phyloP scores from a whole-genome alignment of 768 basidiomycete genomes.

The Tylopilus felleus region DNA sequence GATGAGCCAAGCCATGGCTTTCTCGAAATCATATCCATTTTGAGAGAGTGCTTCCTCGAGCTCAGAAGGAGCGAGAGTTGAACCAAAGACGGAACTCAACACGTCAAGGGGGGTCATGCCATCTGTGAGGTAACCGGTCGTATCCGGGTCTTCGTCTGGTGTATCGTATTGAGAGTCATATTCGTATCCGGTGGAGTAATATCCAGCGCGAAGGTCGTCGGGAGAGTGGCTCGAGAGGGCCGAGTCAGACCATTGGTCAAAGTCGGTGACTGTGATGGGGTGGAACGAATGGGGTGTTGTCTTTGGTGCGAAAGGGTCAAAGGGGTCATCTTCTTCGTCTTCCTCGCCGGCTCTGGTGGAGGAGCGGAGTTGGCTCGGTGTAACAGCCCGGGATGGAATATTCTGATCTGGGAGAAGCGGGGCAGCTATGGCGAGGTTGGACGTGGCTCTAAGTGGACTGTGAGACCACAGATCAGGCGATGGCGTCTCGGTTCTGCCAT shows the following conservation, averaged over 20 bases:
- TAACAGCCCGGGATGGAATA: slow-evolving; percentile 48
- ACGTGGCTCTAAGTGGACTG: slow-evolving; percentile 59
- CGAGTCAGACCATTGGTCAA: slow-evolving; percentile 57
- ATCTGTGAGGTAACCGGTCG: slow-evolving; percentile 65
- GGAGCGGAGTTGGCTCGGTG: slow-evolving; percentile 70
- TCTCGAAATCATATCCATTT: slow-evolving; percentile 93
- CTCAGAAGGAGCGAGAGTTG: slow-evolving; percentile 83
- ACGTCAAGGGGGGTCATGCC: slow-evolving; percentile 99
- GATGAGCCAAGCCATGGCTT: slow-evolving; percentile 91
- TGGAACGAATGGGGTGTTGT: slow-evolving; percentile 53
- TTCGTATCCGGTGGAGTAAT: slow-evolving; percentile 29
- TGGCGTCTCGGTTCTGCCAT: slow-evolving; percentile 69
- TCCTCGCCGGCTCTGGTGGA: slow-evolving; percentile 56
- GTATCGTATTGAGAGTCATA: slow-evolving; percentile 33
- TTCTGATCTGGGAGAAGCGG: slow-evolving; percentile 77
- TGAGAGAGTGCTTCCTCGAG: slow-evolving; percentile 88
- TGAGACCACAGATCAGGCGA: slow-evolving; percentile 91
- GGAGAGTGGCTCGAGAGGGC: slow-evolving; percentile 51
- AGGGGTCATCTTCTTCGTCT: slow-evolving; percentile 81
- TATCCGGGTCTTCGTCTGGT: slow-evolving; percentile 45
- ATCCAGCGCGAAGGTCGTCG: slow-evolving; percentile 43
- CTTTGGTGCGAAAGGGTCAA: slow-evolving; percentile 66
- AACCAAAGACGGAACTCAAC: slow-evolving; percentile 89
- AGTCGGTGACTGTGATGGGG: slow-evolving; percentile 60
- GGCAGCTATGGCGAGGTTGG: slow-evolving; percentile 89